These are phyloP conservation scores for Schizosaccharomyces cryophilus DNA, from an alignment of 805 yeast genomes.

Conservation along the genomic window DNA sequence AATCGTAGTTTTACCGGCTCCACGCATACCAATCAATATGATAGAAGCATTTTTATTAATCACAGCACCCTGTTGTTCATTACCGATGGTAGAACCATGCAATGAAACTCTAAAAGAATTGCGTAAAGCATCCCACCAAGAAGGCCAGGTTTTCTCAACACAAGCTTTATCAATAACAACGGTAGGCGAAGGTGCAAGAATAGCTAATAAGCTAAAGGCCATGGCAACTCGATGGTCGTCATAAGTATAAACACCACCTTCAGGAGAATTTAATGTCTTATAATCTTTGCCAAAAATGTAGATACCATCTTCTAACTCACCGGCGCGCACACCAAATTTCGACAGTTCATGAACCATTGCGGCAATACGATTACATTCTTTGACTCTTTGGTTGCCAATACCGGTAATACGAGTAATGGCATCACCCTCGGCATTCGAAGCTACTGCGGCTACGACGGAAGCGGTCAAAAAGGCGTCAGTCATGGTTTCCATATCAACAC, in stretches of 20 bases:
- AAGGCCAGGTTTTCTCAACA: constrained; percentile 98
- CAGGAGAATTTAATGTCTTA: constrained; percentile 27
- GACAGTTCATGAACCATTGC: constrained; percentile 81
- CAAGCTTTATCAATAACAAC: constrained; percentile 67
- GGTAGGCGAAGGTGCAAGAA: constrained; percentile 37
- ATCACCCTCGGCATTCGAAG: constrained; percentile 17
- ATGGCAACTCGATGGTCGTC: constrained; percentile 97
- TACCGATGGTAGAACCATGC: constrained; percentile 28
- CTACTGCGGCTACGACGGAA: constrained; percentile 87
- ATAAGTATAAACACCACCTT: constrained; percentile 45
- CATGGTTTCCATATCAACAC: constrained; percentile 97
- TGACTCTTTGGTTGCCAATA: constrained; percentile 92
- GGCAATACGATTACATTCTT: constrained; percentile 84
- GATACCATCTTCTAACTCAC: constrained; percentile 80
- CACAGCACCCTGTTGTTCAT: constrained; percentile 3
- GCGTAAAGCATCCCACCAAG: constrained; percentile 93
- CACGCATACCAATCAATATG: constrained; percentile 87
- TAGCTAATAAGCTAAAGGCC: constrained; percentile 79
- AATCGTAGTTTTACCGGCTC: constrained; percentile 81
- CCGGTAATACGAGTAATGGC: constrained; percentile 63
- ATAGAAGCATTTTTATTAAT: constrained; percentile 26
- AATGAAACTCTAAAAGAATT: constrained; percentile 36
- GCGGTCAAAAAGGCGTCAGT: constrained; percentile 96
- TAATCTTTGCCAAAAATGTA: constrained; percentile 45
- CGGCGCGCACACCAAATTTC: constrained; percentile 69